Conservation (phyloP, 2,329 filamentous ascomycete species). For the Aureobasidium sp. region DNA sequence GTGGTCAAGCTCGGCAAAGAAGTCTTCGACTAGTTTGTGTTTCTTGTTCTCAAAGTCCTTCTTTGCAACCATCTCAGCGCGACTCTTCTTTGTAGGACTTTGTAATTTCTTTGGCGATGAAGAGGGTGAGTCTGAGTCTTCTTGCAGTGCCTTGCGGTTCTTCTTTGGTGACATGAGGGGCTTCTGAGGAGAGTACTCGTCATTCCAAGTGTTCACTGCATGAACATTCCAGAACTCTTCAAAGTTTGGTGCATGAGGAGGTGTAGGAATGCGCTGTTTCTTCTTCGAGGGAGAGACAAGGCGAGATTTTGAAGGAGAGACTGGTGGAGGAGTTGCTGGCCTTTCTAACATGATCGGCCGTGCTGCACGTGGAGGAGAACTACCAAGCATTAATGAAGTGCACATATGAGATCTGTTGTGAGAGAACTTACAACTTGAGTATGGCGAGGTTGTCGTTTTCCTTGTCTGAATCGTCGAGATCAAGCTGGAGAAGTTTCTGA, state of each 20-base stretch:
- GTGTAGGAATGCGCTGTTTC: constrained; percentile 40
- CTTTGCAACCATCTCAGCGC: constrained; percentile 33
- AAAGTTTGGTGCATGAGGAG: constrained; percentile 44
- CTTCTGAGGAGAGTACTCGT: constrained; percentile 49
- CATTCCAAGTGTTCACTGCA: constrained; percentile 55
- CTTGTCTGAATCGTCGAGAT: constrained; percentile 20
- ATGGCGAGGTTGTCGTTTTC: constrained; percentile 20
- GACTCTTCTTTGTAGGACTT: constrained; percentile 23
- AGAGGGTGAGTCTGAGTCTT: constrained; percentile 17
- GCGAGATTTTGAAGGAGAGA: constrained; percentile 33
- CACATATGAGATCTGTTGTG: not conserved
- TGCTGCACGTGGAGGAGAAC: constrained; percentile 7
- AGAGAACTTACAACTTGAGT: constrained; percentile 17
- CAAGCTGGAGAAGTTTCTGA: not conserved
- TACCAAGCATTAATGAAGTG: not conserved
- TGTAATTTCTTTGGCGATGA: constrained; percentile 32
- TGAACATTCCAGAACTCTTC: constrained; percentile 54
- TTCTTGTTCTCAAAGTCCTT: constrained; percentile 57
- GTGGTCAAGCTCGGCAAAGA: constrained; percentile 60
- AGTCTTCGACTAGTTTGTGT: constrained; percentile 52
- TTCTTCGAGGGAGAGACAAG: constrained; percentile 42
- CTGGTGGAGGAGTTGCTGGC: constrained; percentile 31
- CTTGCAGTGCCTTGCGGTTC: constrained; percentile 18
- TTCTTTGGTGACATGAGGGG: constrained; percentile 30
- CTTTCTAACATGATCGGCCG: not conserved